Base-by-base conservation (phyloP, 768 basidiomycete genomes). In the Mycena rosella region DNA sequence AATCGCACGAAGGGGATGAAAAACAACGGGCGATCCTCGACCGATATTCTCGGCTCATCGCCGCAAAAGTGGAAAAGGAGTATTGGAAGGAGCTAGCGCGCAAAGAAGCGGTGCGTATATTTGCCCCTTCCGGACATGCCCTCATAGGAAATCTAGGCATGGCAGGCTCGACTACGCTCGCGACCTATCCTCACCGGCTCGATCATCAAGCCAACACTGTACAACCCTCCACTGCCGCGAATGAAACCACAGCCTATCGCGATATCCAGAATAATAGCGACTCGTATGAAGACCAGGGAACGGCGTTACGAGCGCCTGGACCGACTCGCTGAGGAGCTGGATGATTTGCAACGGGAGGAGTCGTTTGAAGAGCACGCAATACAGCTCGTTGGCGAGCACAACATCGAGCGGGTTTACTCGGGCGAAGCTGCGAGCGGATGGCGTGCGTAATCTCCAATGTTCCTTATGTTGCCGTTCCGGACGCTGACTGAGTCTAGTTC, bases 161-260 rank as follows among this genome's bases (percentile, higher is more conserved):
- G 89, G 82, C 84, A 84, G 63, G 72, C 82, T 10, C 81, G 81
- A 26, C 79, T 92, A 42, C 84, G 81, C 40, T 85, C 82, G 24
- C 86, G 89, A 5, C 90, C 92, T 15, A 89, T 91, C 36, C 78
- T 95, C 65, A 95, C 93, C 9, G 92, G 94, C 6, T 85, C 83
- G 2, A 87, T 87, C 75, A 75, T 95, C n/a, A 88, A 87, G 14
- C 86, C 94, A 0, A 84, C 90, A 0, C 57, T 87, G 10, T 87
- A 79, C 78, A 88, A 95, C 74, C 83, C 79, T 0, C 93, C 95
- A 1, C 85, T 98, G 17, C 95, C 95, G 0, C 88, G 93, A 0
- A 80, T 98, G 71, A 88, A 85, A 44, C 94, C 93, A 0, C 95
- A 97, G 68, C 96, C 96, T 0, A 72, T 79, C 6, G 82, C 85